Conservation (phyloP, 768 basidiomycete species). For the Calvatia gigantea region DNA sequence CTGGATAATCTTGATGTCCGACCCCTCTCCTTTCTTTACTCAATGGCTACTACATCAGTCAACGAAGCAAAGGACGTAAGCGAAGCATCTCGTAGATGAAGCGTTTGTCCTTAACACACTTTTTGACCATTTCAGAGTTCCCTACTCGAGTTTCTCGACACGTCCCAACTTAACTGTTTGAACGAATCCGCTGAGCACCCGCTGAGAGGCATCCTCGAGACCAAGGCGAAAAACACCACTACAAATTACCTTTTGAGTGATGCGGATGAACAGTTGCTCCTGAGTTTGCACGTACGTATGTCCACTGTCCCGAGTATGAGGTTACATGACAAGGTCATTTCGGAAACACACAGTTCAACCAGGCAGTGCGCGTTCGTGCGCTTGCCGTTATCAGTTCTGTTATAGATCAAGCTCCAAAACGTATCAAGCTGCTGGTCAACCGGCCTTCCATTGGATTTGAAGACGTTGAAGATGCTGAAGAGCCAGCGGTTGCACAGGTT, state of each 20-base stretch:
- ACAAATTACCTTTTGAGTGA: constrained; percentile 55
- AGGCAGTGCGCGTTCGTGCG: constrained; percentile 59
- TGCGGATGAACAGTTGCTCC: constrained; percentile 67
- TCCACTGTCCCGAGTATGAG: constrained; percentile 11
- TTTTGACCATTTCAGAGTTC: constrained; percentile 34
- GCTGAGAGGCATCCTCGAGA: constrained; percentile 46
- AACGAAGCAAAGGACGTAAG: constrained; percentile 5
- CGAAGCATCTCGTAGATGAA: neutral
- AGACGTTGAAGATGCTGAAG: constrained; percentile 53
- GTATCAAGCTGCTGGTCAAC: constrained; percentile 63
- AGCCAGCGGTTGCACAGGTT: constrained; percentile 53
- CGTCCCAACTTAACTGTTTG: constrained; percentile 61
- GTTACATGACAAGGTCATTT: neutral
- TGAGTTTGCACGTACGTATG: constrained; percentile 63
- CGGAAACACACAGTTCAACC: constrained; percentile 60
- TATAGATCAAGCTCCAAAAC: constrained; percentile 48
- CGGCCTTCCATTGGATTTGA: constrained; percentile 58
- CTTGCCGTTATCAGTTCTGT: constrained; percentile 45
- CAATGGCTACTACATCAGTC: neutral
- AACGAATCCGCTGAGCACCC: constrained; percentile 57
- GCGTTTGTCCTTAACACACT: neutral
- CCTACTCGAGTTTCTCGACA: constrained; percentile 55
- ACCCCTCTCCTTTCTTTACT: neutral
- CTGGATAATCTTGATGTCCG: constrained; percentile 4
- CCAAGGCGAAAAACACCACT: constrained; percentile 41